A percentile compares a stretch with the other conserved stretches of the same genome.
phyloP scores from a whole-genome alignment of 148 eudicot genomes.

The Pharnaceum exiguum region DNA sequence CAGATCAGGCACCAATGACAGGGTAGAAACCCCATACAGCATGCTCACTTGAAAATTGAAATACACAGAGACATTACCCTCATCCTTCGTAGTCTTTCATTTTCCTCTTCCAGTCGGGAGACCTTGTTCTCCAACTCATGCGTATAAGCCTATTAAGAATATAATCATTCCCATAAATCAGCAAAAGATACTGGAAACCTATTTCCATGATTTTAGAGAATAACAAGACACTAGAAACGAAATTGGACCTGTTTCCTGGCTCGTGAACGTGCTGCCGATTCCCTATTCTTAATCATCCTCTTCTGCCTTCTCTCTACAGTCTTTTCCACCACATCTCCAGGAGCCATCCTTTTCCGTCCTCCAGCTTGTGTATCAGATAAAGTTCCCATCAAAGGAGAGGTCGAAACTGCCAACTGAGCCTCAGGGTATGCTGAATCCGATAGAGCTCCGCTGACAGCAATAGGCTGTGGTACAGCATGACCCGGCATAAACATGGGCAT shows the following conservation, averaged over 20 bases:
- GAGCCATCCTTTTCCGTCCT: conserved; percentile 66
- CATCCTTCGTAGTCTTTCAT: conserved; percentile 1
- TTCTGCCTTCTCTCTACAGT: conserved; percentile 96
- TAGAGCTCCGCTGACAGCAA: conserved; percentile 39
- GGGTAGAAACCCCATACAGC: background rate
- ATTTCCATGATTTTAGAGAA: background rate
- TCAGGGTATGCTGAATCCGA: conserved; percentile 52
- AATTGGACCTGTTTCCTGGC: conserved; percentile 83
- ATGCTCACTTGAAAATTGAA: background rate
- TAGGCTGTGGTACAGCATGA: conserved; percentile 44
- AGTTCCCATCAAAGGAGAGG: conserved; percentile 61
- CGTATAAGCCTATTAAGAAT: background rate
- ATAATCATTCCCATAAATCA: background rate
- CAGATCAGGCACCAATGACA: background rate
- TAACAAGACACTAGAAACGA: background rate
- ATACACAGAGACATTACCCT: background rate
- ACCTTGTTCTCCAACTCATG: conserved; percentile 1
- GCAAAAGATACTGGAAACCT: background rate
- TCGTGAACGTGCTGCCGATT: conserved; percentile 97
- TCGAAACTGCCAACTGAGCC: conserved; percentile 51
- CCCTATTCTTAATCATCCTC: conserved; percentile 94
- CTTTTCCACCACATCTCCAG: conserved; percentile 72
- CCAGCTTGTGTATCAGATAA: conserved; percentile 71
- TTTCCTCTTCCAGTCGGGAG: background rate
- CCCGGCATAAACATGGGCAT: conserved; percentile 61